Percentiles rank a stretch among this genome's conserved stretches.
phyloP scores from a whole-genome alignment of 108 stramenopile genomes.

The Pseudonitzschia pungens region DNA sequence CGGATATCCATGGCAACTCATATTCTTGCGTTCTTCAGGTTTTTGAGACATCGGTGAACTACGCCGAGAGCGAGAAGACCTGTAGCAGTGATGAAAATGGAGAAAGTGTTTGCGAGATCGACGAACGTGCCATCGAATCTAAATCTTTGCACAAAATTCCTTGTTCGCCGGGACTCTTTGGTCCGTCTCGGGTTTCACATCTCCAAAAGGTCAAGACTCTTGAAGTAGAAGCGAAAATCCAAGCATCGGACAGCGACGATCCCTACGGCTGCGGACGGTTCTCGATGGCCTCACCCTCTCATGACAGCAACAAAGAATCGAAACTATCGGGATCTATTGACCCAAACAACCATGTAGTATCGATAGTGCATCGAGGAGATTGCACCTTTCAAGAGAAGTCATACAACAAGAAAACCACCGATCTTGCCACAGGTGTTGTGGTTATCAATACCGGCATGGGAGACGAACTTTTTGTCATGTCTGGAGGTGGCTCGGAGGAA shows the following conservation, averaged over 20 bases:
- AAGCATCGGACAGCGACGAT: slow-evolving; percentile 33
- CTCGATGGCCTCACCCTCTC: slow-evolving; percentile 2
- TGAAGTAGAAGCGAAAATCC: slow-evolving; percentile 35
- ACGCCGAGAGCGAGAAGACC: background rate
- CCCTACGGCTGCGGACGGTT: slow-evolving; percentile 45
- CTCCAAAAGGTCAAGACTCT: slow-evolving; percentile 35
- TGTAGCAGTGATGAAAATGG: background rate
- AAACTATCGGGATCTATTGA: background rate
- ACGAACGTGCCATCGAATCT: background rate
- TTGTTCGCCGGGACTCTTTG: slow-evolving; percentile 78
- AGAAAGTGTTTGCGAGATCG: background rate
- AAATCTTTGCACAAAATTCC: slow-evolving; percentile 41
- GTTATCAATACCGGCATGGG: slow-evolving; percentile 55
- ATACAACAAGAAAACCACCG: slow-evolving; percentile 38
- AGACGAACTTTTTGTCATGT: slow-evolving; percentile 79
- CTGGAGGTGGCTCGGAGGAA: slow-evolving; percentile 36
- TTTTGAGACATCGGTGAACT: slow-evolving; percentile 2
- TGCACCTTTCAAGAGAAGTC: slow-evolving; percentile 71
- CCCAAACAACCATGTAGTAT: slow-evolving; percentile 26
- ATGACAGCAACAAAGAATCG: background rate
- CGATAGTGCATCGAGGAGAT: slow-evolving; percentile 57
- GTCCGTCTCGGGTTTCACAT: slow-evolving; percentile 45
- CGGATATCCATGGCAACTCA: slow-evolving; percentile 53
- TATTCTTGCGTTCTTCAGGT: slow-evolving; percentile 58
- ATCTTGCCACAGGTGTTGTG: slow-evolving; percentile 51